A percentile compares a stretch with the other conserved stretches of the same genome.
Conservation (phyloP, 2,329 filamentous ascomycete species). For the Colletotrichum nymphaeae region DNA sequence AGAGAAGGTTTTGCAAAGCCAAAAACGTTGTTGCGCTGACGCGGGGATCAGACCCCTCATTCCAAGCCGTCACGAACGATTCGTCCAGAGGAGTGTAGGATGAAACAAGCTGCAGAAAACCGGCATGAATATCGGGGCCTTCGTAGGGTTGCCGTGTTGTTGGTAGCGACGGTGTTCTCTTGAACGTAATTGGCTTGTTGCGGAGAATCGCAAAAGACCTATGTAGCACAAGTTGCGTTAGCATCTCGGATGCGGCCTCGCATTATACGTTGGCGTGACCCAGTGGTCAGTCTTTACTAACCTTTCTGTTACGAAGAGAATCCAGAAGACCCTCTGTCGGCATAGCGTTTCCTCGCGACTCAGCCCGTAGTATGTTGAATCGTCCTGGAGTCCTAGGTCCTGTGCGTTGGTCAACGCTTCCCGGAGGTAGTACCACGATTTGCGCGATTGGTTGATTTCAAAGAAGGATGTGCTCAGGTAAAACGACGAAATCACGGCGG, state of each 20-base stretch:
- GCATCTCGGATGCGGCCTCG: neutral
- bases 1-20: constrained; percentile 47
- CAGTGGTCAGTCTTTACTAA: constrained; percentile 39
- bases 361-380: constrained; percentile 62
- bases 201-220: constrained; percentile 73
- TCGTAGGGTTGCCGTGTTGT: constrained; percentile 65
- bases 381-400: constrained; percentile 68
- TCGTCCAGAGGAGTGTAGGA: constrained; percentile 73
- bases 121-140: constrained; percentile 62
- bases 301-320: constrained; percentile 72
- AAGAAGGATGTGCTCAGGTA: constrained; percentile 71
- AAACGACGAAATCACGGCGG: constrained; percentile 71
- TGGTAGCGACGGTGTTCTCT: constrained; percentile 67
- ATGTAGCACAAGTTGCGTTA: constrained; percentile 7
- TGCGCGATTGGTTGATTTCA: constrained; percentile 70
- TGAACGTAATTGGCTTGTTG: constrained; percentile 71
- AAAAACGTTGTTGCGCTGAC: constrained; percentile 48
- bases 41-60: constrained; percentile 60
- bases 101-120: constrained; percentile 70
- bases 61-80: constrained; percentile 73
- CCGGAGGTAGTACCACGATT: constrained; percentile 71
- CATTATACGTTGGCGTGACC: neutral
- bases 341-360: constrained; percentile 64
- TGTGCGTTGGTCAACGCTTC: constrained; percentile 71
- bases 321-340: constrained; percentile 69